A percentile compares a stretch with the other conserved stretches of the same genome.
phyloP scores from a whole-genome alignment of 2,329 filamentous ascomycete species.

The Rugonectria rugulosa region DNA sequence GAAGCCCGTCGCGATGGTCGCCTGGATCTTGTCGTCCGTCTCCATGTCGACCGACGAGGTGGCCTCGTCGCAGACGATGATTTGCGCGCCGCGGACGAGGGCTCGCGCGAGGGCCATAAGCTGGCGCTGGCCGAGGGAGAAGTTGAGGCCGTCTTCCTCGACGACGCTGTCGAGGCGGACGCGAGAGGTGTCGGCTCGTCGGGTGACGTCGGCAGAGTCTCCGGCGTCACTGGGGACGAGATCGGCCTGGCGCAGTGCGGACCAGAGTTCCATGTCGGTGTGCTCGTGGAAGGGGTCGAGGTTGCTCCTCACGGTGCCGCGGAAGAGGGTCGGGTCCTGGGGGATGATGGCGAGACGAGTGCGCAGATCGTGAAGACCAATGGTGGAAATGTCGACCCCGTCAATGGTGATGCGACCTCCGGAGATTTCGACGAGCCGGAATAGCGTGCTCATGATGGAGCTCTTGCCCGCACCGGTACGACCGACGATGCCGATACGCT shows the following conservation, averaged over 20 bases:
- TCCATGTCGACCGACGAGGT: slow-evolving; percentile 95
- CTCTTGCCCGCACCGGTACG: slow-evolving; percentile 85
- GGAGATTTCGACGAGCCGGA: slow-evolving; percentile 75
- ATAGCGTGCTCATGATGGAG: slow-evolving; percentile 83
- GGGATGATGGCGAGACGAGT: slow-evolving; percentile 83
- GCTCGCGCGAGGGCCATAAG: slow-evolving; percentile 94
- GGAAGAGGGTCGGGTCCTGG: slow-evolving; percentile 84
- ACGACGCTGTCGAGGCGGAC: slow-evolving; percentile 86
- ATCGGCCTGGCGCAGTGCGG: slow-evolving; percentile 78
- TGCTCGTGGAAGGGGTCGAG: slow-evolving; percentile 84
- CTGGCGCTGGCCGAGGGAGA: slow-evolving; percentile 93
- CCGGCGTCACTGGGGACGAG: slow-evolving; percentile 66
- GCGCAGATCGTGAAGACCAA: slow-evolving; percentile 78
- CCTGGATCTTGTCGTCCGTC: slow-evolving; percentile 94
- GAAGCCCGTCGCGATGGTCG: slow-evolving; percentile 86
- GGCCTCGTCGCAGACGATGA: slow-evolving; percentile 97
- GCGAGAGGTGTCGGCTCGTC: slow-evolving; percentile 72
- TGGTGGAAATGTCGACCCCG: slow-evolving; percentile 72
- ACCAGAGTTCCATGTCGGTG: slow-evolving; percentile 79
- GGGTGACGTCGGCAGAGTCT: slow-evolving; percentile 72
- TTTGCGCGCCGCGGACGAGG: slow-evolving; percentile 84
- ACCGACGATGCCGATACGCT: slow-evolving; percentile 82
- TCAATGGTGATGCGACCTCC: slow-evolving; percentile 70
- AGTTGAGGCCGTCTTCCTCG: slow-evolving; percentile 95
- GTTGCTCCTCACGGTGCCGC: slow-evolving; percentile 80